Base-by-base conservation (phyloP, 2,329 filamentous ascomycete genomes). In the Sordariomycetes sp. region DNA sequence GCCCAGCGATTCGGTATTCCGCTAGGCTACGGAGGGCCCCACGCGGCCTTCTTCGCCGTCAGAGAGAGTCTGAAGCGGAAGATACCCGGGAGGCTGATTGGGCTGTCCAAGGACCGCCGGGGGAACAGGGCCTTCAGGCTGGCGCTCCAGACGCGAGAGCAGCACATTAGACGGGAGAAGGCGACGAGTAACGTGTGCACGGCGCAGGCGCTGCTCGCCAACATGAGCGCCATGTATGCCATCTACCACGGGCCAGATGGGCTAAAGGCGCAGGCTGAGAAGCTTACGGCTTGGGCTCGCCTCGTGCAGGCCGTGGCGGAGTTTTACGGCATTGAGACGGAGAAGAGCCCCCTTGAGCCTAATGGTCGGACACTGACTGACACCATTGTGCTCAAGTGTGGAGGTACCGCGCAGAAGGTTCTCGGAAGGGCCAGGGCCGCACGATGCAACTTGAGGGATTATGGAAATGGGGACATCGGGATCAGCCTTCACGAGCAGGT, bases 151-250 rank as follows among this genome's bases (percentile, higher is more conserved):
- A 96, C 92, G 10, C 80, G 92, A 64, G 92, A 97, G 73, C 92
- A 97, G 74, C 92, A 97, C 69, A 96, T 97, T 68, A 82, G 92
- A 62, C 82, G 92, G 66, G 92, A 97, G 70, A 96, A 96, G 79
- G 92, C 92, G 1, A 97, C 92, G 1, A 96, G 90, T 76, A 97
- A 97, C 67, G 91, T 96, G 59, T 97, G 92, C 75, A 97, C 92
- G 1, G 91, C 92, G 1, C 92, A 97, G 72, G 92, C 92, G 10
- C 75, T 97, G 28, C 77, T 96, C 55, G 92, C 92, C 42, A 97
- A 97, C 70, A 96, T 96, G 89, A 92, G 84, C 63, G 90, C 91
- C 57, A 86, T 96, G 74, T 97, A 96, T 67, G 91, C 90, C 56
- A 79, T 96, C 57, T 97, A 96, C 70, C 92, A 97, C 68, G 92